A percentile compares a stretch with the other conserved stretches of the same genome.
phyloP scores from a whole-genome alignment of 2,329 filamentous ascomycete genomes.

The Botryotinia narcissicola region DNA sequence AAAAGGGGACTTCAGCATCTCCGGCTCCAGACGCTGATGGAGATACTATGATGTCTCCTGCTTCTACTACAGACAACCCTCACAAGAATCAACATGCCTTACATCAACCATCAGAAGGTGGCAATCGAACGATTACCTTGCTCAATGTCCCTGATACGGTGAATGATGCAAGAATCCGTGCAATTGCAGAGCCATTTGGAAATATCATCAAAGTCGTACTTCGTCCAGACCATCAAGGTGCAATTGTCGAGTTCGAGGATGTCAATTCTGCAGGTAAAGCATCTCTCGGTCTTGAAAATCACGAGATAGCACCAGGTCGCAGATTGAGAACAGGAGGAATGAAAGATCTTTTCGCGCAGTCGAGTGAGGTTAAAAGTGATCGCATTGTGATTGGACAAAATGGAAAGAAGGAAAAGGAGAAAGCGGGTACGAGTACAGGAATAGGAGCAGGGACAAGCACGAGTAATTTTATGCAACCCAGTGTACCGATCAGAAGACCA shows the following conservation, averaged over 20 bases:
- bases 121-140: slow-evolving; percentile 72
- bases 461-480: slow-evolving; percentile 36
- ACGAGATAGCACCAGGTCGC: slow-evolving; percentile 51
- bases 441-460: slow-evolving; percentile 37
- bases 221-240: slow-evolving; percentile 78
- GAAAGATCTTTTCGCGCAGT: slow-evolving; percentile 54
- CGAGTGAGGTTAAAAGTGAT: slow-evolving; percentile 46
- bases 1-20: slow-evolving; percentile 38
- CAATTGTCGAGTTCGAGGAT: slow-evolving; percentile 77
- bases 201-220: slow-evolving; percentile 72
- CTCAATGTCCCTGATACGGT: slow-evolving; percentile 89
- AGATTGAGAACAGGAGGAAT: slow-evolving; percentile 54
- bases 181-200: slow-evolving; percentile 69
- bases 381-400: slow-evolving; percentile 40
- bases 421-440: not conserved
- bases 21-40: slow-evolving; percentile 38
- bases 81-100: slow-evolving; percentile 28
- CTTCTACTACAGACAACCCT: slow-evolving; percentile 26
- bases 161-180: slow-evolving; percentile 78
- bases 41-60: slow-evolving; percentile 37
- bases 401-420: slow-evolving; percentile 26
- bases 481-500: slow-evolving; percentile 38
- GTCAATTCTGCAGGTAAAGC: slow-evolving; percentile 68
- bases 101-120: slow-evolving; percentile 47
- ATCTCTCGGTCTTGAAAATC: slow-evolving; percentile 55